Percentiles rank a stretch among this genome's conserved stretches.
These are phyloP conservation scores for Botryotinia convoluta DNA, from an alignment of 2,329 filamentous ascomycete genomes.

Conservation along the genomic window DNA sequence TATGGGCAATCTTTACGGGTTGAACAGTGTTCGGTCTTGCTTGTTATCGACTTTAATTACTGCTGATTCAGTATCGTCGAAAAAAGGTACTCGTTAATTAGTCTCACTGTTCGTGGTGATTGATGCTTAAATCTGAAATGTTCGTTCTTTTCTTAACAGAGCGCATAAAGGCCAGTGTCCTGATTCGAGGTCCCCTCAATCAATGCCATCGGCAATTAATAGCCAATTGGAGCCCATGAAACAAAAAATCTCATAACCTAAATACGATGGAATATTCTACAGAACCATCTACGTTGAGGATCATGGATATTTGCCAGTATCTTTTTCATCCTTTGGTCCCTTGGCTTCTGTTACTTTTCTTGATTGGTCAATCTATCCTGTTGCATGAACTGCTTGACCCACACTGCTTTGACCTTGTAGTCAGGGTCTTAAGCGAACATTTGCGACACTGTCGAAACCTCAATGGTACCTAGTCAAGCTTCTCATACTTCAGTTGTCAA, in stretches of 20 bases:
- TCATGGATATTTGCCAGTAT: background rate
- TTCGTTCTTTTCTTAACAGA: background rate
- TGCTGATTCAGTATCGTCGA: background rate
- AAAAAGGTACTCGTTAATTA: background rate
- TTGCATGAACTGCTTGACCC: constrained; percentile 29
- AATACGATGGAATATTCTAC: constrained; percentile 7
- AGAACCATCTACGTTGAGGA: constrained; percentile 14
- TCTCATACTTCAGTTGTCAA: constrained; percentile 24
- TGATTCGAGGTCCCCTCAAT: background rate
- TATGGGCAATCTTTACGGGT: background rate
- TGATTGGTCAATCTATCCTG: constrained; percentile 5
- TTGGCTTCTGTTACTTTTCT: background rate
- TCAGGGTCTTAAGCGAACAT: constrained; percentile 31
- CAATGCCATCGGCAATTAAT: background rate
- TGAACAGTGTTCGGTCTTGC: background rate
- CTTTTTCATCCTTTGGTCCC: background rate
- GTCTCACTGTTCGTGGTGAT: background rate
- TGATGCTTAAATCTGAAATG: background rate
- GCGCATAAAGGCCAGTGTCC: background rate
- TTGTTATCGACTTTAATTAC: background rate
- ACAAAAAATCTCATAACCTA: background rate
- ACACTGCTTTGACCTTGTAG: constrained; percentile 20
- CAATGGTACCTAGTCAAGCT: constrained; percentile 31
- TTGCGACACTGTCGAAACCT: constrained; percentile 38
- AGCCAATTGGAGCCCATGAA: background rate